Evolutionary conservation across 331 rosid genomes (phyloP).

Genomic region (Malus hybrid): DNA sequence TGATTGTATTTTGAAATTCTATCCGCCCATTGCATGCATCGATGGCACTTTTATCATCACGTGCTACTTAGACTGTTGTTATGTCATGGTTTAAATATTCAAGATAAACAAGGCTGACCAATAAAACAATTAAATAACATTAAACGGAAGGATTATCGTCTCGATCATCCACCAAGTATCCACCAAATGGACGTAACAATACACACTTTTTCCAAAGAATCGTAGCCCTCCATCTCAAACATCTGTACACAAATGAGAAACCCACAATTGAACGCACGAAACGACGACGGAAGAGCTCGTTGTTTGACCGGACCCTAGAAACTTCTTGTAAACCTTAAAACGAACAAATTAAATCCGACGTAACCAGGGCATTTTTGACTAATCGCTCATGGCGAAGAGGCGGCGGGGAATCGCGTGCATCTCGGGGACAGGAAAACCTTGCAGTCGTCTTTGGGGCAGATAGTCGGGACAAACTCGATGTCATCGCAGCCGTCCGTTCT

Average conservation of each 20-base stretch:
- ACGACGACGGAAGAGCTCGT: too few relatives aligned
- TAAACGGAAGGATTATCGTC: background rate
- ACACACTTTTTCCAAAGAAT: background rate
- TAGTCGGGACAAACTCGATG: conserved; percentile 56
- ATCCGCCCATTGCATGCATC: too few relatives aligned
- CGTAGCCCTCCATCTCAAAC: background rate
- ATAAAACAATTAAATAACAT: background rate
- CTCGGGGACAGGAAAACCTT: conserved; percentile 45
- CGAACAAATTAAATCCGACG: background rate
- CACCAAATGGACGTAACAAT: background rate
- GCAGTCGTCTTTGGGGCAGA: conserved; percentile 89
- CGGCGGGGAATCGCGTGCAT: conserved; percentile 39
- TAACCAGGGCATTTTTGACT: background rate
- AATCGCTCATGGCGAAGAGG: background rate
- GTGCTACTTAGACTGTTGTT: too few relatives aligned
- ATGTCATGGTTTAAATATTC: too few relatives aligned
- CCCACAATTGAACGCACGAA: too few relatives aligned
- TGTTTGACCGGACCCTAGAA: background rate
- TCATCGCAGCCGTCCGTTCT: conserved; percentile 82
- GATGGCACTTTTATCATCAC: too few relatives aligned
- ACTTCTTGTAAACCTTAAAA: background rate
- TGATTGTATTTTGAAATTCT: too few relatives aligned
- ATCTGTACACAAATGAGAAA: background rate
- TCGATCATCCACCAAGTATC: background rate
- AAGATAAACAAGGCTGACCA: too few relatives aligned